Conservation (phyloP, 257 asterid species). For the Petrea volubilis region DNA sequence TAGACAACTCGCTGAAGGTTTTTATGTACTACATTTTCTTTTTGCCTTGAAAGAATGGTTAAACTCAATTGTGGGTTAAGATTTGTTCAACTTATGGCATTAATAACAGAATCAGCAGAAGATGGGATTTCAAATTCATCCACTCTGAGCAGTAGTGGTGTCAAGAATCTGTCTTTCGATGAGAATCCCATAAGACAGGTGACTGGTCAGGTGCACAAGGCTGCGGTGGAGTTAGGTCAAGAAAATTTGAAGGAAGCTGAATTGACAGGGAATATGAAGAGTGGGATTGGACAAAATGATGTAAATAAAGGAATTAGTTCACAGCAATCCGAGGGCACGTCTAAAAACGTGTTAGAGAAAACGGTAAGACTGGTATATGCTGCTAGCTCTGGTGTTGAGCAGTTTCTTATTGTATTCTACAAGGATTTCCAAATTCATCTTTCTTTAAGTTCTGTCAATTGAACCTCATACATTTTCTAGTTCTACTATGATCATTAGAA, state of each 20-base stretch:
- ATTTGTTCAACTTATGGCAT: not conserved
- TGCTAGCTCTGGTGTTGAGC: conserved; percentile 6
- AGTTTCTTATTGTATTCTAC: not conserved
- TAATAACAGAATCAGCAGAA: conserved; percentile 36
- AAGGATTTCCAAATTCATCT: conserved; percentile 8
- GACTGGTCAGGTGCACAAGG: conserved; percentile 32
- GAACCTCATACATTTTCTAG: not conserved
- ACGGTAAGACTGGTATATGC: conserved; percentile 33
- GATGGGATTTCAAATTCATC: conserved; percentile 34
- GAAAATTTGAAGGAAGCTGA: conserved; percentile 25
- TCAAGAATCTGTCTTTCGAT: conserved; percentile 30
- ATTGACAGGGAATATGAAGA: conserved; percentile 28
- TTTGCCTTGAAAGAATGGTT: conserved; percentile 2
- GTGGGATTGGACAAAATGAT: conserved; percentile 22
- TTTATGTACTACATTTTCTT: conserved; percentile 2
- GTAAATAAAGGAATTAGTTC: conserved; percentile 28
- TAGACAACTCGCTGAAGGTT: conserved; percentile 88
- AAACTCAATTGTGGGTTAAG: not conserved
- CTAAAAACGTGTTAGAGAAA: conserved; percentile 28
- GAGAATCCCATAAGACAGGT: conserved; percentile 61
- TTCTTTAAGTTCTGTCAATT: not conserved
- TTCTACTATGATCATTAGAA: not conserved
- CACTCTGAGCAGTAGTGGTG: conserved; percentile 11
- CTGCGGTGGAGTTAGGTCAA: conserved; percentile 24
- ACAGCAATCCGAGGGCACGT: conserved; percentile 27